phyloP scores from a whole-genome alignment of 164 flowering plant species.

The Euptelea pleiosperma region DNA sequence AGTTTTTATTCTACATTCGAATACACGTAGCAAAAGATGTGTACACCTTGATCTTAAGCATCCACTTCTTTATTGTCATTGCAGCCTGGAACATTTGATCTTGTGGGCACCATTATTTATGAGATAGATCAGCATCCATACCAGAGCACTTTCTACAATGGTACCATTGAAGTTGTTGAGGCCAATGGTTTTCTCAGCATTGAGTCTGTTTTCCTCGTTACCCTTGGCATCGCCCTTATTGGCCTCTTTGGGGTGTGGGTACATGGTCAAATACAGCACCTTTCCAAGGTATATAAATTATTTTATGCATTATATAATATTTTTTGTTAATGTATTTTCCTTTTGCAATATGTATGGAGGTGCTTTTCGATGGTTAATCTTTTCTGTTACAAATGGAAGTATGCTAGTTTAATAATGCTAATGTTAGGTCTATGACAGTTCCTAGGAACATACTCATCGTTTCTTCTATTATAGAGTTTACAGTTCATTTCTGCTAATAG shows the following conservation, averaged over 20 bases:
- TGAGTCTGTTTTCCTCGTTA: constrained; percentile 79
- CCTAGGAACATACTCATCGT: background rate
- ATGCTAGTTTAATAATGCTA: background rate
- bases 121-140: constrained; percentile 77
- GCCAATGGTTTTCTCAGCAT: constrained; percentile 64
- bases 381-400: no score
- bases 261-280: constrained; percentile 56
- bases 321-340: no score
- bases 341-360: no score
- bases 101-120: constrained; percentile 78
- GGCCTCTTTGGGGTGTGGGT: constrained; percentile 68
- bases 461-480: background rate
- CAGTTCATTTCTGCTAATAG: no score
- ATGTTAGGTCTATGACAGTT: background rate
- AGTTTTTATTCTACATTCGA: no score
- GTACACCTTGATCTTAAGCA: background rate
- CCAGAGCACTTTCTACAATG: constrained; percentile 79
- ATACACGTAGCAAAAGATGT: no score
- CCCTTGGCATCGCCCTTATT: constrained; percentile 70
- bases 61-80: constrained; percentile 5
- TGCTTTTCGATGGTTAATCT: no score
- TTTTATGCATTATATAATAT: background rate
- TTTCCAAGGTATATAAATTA: constrained; percentile 62
- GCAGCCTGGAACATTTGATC: constrained; percentile 93
- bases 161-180: constrained; percentile 90